Conservation (phyloP, 169 alveolate species). For the Amoebophrya sp. region DNA sequence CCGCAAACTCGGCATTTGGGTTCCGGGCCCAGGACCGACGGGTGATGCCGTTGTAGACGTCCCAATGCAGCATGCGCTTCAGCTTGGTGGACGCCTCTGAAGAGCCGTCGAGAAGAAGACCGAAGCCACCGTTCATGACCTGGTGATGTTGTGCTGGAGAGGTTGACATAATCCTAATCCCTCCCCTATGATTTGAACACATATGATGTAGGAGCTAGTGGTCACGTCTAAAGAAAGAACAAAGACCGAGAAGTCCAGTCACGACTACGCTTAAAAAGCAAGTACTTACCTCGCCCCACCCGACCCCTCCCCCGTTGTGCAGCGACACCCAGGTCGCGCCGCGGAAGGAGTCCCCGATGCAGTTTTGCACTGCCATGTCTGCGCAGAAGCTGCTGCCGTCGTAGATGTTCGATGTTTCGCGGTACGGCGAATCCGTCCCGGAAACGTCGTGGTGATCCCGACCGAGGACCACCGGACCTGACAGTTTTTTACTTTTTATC, state of each 20-base stretch:
- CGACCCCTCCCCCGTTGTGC: conserved; percentile 67
- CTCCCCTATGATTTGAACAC: no score
- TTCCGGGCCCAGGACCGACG: conserved; percentile 59
- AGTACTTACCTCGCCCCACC: conserved; percentile 59
- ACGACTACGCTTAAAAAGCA: no score
- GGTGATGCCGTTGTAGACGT: conserved; percentile 57
- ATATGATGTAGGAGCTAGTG: no score
- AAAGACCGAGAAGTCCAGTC: no score
- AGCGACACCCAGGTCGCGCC: conserved; percentile 65
- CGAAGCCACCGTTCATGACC: conserved; percentile 59
- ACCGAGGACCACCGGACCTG: conserved; percentile 53
- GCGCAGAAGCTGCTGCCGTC: conserved; percentile 59
- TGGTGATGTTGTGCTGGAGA: no score
- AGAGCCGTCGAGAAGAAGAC: conserved; percentile 58
- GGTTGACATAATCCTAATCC: no score
- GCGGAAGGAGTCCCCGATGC: conserved; percentile 54
- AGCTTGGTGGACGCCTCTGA: conserved; percentile 55
- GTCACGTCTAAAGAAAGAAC: no score
- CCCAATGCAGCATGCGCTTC: conserved; percentile 56
- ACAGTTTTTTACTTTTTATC: conserved; percentile 45
- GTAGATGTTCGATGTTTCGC: conserved; percentile 57
- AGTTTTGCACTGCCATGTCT: conserved; percentile 59
- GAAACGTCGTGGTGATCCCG: conserved; percentile 66
- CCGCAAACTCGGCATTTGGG: conserved; percentile 41
- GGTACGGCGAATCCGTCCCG: conserved; percentile 59